Percentiles rank a stretch among this genome's conserved stretches.
Evolutionary conservation across 2,329 filamentous ascomycete species (phyloP).

Genomic region (Aspergillus udagawae): DNA sequence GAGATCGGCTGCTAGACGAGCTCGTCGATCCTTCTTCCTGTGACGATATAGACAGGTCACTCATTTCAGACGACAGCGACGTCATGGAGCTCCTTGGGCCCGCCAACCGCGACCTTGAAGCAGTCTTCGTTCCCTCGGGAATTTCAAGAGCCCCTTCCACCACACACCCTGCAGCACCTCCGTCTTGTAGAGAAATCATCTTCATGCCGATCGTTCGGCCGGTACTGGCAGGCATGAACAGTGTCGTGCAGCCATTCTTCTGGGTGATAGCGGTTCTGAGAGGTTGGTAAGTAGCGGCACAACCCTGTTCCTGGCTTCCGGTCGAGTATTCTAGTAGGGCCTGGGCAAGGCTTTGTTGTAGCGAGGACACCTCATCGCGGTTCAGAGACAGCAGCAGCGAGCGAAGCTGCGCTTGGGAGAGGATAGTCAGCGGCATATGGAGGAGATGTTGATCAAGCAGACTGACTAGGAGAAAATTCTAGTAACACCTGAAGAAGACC

Average conservation of each 20-base stretch:
- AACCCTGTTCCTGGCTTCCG: slow-evolving; percentile 55
- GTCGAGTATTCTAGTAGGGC: slow-evolving; percentile 64
- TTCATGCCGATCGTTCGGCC: slow-evolving; percentile 60
- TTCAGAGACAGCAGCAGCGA: slow-evolving; percentile 53
- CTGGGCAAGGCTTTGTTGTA: slow-evolving; percentile 57
- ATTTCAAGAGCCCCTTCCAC: slow-evolving; percentile 29
- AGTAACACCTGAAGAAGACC: neutral
- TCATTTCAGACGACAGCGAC: slow-evolving; percentile 33
- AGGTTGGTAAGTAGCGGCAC: slow-evolving; percentile 59
- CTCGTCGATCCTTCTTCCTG: slow-evolving; percentile 17
- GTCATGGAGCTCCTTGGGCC: slow-evolving; percentile 28
- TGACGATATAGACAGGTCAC: slow-evolving; percentile 34
- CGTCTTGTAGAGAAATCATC: slow-evolving; percentile 54
- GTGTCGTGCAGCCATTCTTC: slow-evolving; percentile 57
- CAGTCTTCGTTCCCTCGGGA: slow-evolving; percentile 12
- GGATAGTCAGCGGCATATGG: slow-evolving; percentile 57
- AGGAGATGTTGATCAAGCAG: neutral
- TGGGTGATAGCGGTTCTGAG: slow-evolving; percentile 58
- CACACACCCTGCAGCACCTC: slow-evolving; percentile 24
- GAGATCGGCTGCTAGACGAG: slow-evolving; percentile 25
- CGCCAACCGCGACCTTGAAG: slow-evolving; percentile 13
- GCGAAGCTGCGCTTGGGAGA: slow-evolving; percentile 55
- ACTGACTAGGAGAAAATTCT: neutral
- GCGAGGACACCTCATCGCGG: slow-evolving; percentile 53
- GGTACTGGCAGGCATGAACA: slow-evolving; percentile 65